Evolutionary conservation across 371 early-diverging fungal species (phyloP).

Genomic region (Nosema granulosis): DNA sequence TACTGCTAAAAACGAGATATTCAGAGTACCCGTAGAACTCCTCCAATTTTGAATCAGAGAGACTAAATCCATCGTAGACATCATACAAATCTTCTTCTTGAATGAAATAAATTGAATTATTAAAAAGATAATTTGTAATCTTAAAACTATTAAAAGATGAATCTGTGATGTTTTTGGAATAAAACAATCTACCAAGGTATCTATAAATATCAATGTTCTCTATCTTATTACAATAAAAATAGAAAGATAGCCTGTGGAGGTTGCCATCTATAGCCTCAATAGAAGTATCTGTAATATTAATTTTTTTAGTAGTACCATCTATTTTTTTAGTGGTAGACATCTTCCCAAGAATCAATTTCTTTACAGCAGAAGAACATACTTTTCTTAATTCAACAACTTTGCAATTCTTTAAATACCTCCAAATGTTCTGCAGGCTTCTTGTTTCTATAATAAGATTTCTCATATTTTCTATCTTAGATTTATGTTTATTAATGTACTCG

Average conservation of each 20-base stretch:
- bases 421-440: slow-evolving; percentile 5
- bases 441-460: slow-evolving; percentile 34
- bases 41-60: neutral
- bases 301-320: no score
- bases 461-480: slow-evolving; percentile 13
- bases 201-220: neutral
- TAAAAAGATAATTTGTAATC: neutral
- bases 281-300: no score
- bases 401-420: neutral
- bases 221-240: neutral
- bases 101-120: neutral
- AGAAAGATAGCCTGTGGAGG: slow-evolving; percentile 3
- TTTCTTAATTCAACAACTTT: slow-evolving; percentile 10
- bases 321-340: neutral
- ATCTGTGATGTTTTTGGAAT: neutral
- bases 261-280: slow-evolving; percentile 3
- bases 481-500: slow-evolving; percentile 18
- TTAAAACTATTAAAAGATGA: no score
- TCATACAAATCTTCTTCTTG: neutral
- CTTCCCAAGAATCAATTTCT: no score
- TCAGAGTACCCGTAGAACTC: neutral
- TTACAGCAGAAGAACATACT: neutral
- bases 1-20: neutral
- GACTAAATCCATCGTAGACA: neutral
- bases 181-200: neutral